Conservation (phyloP, 2,329 filamentous ascomycete species). For the Fusarium sp. region DNA sequence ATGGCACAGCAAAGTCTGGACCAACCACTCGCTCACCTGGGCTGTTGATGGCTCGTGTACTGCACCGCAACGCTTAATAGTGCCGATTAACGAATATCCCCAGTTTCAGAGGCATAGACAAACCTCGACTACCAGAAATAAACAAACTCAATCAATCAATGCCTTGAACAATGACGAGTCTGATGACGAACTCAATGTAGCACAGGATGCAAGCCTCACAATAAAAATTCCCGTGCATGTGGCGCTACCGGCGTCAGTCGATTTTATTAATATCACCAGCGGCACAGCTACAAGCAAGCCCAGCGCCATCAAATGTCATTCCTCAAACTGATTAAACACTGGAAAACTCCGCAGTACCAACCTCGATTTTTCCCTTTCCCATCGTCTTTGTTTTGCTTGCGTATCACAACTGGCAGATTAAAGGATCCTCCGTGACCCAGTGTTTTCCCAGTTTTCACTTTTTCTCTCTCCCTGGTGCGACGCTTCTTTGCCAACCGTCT, state of each 20-base stretch:
- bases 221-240: background rate
- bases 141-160: background rate
- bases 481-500: constrained; percentile 2
- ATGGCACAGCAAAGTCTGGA: constrained; percentile 25
- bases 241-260: constrained; percentile 14
- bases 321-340: background rate
- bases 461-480: constrained; percentile 25
- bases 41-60: background rate
- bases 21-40: background rate
- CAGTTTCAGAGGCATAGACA: constrained; percentile 8
- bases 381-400: constrained; percentile 2
- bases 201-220: background rate
- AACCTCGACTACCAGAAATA: background rate
- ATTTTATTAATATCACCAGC: constrained; percentile 15
- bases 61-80: constrained; percentile 9
- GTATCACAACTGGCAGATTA: constrained; percentile 24
- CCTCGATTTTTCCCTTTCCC: background rate
- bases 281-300: constrained; percentile 18
- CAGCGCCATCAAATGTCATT: constrained; percentile 7
- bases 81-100: constrained; percentile 33
- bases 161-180: background rate
- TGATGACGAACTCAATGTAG: background rate
- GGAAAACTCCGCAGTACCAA: background rate
- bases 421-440: constrained; percentile 30
- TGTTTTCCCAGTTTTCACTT: constrained; percentile 22